Conservation (phyloP, 345 rosid genomes). For the Linum usitatissimum region DNA sequence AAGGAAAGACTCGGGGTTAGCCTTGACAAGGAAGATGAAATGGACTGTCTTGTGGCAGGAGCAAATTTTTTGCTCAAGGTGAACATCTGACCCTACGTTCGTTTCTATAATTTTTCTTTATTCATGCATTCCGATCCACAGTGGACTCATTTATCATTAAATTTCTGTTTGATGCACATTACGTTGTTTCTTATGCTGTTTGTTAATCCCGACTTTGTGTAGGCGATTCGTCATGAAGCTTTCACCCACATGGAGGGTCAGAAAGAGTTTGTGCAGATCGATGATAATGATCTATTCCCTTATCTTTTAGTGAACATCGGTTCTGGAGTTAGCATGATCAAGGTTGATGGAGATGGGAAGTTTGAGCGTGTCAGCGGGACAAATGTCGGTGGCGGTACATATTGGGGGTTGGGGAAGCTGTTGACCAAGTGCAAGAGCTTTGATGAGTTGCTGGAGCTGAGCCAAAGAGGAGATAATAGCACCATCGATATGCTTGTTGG, state of each 20-base stretch:
- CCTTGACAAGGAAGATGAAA: constrained; percentile 98
- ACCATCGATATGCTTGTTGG: constrained; percentile 96
- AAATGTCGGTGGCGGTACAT: constrained; percentile 98
- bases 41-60: constrained; percentile 97
- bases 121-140: not conserved
- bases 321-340: constrained; percentile 98
- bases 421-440: constrained; percentile 94
- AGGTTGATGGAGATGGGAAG: constrained; percentile 99
- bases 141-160: not conserved
- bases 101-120: not conserved
- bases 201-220: constrained; percentile 13
- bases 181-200: constrained; percentile 2
- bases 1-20: constrained; percentile 91
- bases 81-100: constrained; percentile 13
- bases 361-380: constrained; percentile 95
- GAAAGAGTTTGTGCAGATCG: constrained; percentile 94
- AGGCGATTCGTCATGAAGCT: constrained; percentile 99
- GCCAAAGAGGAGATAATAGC: constrained; percentile 93
- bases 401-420: constrained; percentile 94
- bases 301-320: constrained; percentile 97
- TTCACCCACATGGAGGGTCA: constrained; percentile 90
- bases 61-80: constrained; percentile 98
- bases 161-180: not conserved
- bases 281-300: constrained; percentile 78
- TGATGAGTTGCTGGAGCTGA: constrained; percentile 89